These are phyloP conservation scores for Escovopsis sp. DNA, from an alignment of 2,329 filamentous ascomycete species.

Conservation along the genomic window DNA sequence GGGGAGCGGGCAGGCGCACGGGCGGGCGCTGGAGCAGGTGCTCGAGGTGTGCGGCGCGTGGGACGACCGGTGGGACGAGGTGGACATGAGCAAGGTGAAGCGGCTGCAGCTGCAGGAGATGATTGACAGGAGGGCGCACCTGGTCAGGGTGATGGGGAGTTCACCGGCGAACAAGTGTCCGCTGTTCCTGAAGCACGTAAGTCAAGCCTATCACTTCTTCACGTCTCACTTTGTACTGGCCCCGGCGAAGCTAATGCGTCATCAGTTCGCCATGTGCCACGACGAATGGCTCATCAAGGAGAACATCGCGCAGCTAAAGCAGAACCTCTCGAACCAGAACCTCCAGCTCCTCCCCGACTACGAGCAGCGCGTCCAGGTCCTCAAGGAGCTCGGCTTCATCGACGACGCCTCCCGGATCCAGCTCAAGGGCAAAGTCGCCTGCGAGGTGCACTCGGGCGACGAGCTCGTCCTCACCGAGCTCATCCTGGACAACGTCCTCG, in stretches of 20 bases:
- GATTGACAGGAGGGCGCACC: slow-evolving; percentile 52
- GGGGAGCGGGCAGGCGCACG: slow-evolving; percentile 23
- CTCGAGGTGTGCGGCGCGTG: slow-evolving; percentile 56
- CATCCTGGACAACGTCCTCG: slow-evolving; percentile 90
- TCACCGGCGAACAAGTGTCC: slow-evolving; percentile 56
- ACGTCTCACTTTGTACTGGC: slow-evolving; percentile 11
- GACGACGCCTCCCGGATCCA: slow-evolving; percentile 77
- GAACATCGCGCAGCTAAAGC: slow-evolving; percentile 74
- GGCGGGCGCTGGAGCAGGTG: slow-evolving; percentile 51
- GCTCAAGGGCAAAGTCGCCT: slow-evolving; percentile 95
- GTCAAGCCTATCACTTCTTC: slow-evolving; percentile 17
- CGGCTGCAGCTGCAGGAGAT: slow-evolving; percentile 70
- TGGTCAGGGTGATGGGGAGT: slow-evolving; percentile 45
- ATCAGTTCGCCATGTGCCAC: slow-evolving; percentile 82
- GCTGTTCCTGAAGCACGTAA: slow-evolving; percentile 73
- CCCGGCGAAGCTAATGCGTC: slow-evolving; percentile 6
- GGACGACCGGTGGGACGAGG: slow-evolving; percentile 68
- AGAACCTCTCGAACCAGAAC: slow-evolving; percentile 89
- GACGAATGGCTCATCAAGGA: slow-evolving; percentile 95
- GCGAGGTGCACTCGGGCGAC: slow-evolving; percentile 93
- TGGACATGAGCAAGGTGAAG: slow-evolving; percentile 68
- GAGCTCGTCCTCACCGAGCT: slow-evolving; percentile 92
- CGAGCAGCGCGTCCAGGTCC: slow-evolving; percentile 80
- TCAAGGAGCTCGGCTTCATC: slow-evolving; percentile 85
- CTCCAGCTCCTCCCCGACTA: slow-evolving; percentile 92